phyloP scores from a whole-genome alignment of 495 filamentous ascomycete genomes.

The Neurospora sp. region DNA sequence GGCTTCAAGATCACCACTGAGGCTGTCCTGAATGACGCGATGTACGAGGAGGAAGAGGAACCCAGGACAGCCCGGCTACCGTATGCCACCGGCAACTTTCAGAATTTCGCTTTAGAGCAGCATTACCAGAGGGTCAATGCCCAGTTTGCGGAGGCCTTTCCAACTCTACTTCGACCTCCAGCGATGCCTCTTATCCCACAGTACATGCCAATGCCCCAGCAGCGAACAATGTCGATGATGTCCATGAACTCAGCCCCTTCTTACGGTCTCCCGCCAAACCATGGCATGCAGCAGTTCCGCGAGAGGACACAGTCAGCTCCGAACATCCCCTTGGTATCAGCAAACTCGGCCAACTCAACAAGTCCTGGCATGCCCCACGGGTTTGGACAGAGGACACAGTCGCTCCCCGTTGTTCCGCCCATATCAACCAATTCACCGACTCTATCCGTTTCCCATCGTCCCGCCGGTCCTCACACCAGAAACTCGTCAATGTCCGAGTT shows the following conservation, averaged over 20 bases:
- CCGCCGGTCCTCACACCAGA: neutral
- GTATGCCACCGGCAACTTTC: conserved; percentile 43
- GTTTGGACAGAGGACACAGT: neutral
- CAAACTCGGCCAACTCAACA: neutral
- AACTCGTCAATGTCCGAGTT: neutral
- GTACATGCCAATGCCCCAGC: conserved; percentile 3
- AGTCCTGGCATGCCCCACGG: neutral
- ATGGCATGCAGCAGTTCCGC: neutral
- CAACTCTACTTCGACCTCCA: conserved; percentile 1
- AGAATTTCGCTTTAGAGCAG: conserved; percentile 44
- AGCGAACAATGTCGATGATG: neutral
- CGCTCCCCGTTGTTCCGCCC: neutral
- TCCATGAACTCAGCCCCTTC: neutral
- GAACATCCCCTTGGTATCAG: neutral
- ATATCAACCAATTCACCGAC: neutral
- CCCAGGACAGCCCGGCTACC: conserved; percentile 42
- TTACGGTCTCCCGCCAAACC: conserved; percentile 1
- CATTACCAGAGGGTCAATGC: conserved; percentile 42
- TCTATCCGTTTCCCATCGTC: neutral
- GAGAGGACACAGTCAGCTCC: conserved; percentile 1
- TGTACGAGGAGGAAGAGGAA: conserved; percentile 96
- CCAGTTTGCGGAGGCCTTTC: conserved; percentile 35
- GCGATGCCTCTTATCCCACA: conserved; percentile 9
- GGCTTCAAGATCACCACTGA: conserved; percentile 74
- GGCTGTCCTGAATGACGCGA: conserved; percentile 85